A percentile compares a stretch with the other conserved stretches of the same genome.
Conservation (phyloP, 2,329 filamentous ascomycete genomes). For the Sarocladium kiliense region DNA sequence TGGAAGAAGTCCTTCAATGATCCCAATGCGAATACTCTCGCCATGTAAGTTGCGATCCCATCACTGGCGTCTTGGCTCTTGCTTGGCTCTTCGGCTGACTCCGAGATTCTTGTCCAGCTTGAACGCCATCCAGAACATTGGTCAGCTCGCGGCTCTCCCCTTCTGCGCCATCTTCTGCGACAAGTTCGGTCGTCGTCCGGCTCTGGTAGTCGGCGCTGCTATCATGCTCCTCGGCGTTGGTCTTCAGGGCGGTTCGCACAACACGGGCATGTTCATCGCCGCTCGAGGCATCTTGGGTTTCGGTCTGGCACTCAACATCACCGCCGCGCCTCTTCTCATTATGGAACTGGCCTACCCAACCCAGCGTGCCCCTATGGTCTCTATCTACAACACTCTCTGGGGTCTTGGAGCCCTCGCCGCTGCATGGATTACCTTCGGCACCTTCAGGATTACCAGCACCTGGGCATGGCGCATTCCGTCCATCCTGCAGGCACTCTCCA, state of each 20-base stretch:
- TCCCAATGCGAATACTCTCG: conserved; percentile 21
- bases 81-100: neutral
- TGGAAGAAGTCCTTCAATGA: conserved; percentile 19
- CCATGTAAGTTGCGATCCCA: conserved; percentile 2
- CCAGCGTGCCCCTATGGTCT: conserved; percentile 1
- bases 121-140: conserved; percentile 8
- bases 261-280: conserved; percentile 46
- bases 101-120: neutral
- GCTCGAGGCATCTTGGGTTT: conserved; percentile 49
- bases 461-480: conserved; percentile 53
- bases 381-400: conserved; percentile 9
- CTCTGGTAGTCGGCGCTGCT: conserved; percentile 23
- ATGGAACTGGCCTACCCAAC: conserved; percentile 7
- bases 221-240: conserved; percentile 26
- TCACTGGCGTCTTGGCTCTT: neutral
- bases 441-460: conserved; percentile 17
- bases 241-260: conserved; percentile 24
- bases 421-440: conserved; percentile 11
- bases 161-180: conserved; percentile 8
- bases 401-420: conserved; percentile 7
- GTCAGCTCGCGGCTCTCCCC: conserved; percentile 2
- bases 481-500: conserved; percentile 44
- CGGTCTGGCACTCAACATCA: conserved; percentile 22
- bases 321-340: conserved; percentile 6
- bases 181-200: conserved; percentile 21